Conservation (phyloP, 2,329 filamentous ascomycete genomes). For the Stagonosporopsis vannaccii region DNA sequence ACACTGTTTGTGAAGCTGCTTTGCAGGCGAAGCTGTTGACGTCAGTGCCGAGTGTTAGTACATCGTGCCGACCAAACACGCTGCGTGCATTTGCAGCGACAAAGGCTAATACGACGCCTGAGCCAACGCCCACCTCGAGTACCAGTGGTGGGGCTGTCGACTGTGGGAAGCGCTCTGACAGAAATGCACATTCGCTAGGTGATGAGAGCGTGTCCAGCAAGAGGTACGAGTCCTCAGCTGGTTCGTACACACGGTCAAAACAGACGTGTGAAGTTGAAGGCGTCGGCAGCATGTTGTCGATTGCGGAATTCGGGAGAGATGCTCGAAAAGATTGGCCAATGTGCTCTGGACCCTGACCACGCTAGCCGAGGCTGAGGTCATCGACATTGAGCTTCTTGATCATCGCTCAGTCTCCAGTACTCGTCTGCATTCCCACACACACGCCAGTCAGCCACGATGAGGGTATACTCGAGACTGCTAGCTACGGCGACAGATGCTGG, state of each 20-base stretch:
- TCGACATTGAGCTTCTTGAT: constrained; percentile 19
- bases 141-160: constrained; percentile 61
- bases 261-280: constrained; percentile 91
- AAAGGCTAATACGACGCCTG: constrained; percentile 93
- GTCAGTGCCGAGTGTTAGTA: constrained; percentile 81
- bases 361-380: constrained; percentile 40
- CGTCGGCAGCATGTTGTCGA: constrained; percentile 79
- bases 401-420: constrained; percentile 18
- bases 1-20: constrained; percentile 75
- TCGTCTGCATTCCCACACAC: background rate
- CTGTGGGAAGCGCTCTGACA: constrained; percentile 67
- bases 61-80: constrained; percentile 74
- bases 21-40: constrained; percentile 84
- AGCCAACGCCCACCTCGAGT: constrained; percentile 88
- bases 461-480: constrained; percentile 36
- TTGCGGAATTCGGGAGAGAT: constrained; percentile 20
- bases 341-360: constrained; percentile 25
- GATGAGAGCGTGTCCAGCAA: constrained; percentile 90
- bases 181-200: constrained; percentile 70
- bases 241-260: constrained; percentile 90
- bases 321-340: constrained; percentile 30
- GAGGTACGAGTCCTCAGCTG: constrained; percentile 93
- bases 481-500: constrained; percentile 47
- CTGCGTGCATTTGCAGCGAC: constrained; percentile 73
- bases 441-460: constrained; percentile 35